Conservation (phyloP, 257 asterid species). For the Solanum chilense region DNA sequence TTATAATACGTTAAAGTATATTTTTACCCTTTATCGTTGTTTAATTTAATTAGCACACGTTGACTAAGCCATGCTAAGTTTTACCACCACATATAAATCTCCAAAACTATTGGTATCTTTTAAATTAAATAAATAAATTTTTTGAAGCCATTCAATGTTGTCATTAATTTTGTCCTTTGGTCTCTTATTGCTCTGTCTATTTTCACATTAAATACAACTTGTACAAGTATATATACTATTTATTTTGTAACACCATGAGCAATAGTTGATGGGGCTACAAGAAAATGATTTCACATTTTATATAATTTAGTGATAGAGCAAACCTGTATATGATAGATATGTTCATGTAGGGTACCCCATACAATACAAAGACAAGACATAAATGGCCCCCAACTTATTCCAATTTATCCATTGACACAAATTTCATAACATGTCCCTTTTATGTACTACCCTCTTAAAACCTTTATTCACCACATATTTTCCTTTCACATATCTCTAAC, state of each 20-base stretch:
- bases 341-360: neutral
- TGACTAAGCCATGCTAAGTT: neutral
- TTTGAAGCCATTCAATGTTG: neutral
- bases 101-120: neutral
- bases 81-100: neutral
- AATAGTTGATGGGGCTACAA: neutral
- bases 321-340: neutral
- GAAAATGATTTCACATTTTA: neutral
- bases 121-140: accelerated
- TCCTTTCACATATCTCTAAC: constrained; percentile 13
- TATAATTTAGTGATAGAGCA: neutral
- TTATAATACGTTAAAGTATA: too few species aligned
- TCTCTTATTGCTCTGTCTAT: neutral
- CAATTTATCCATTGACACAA: constrained; percentile 16
- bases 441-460: constrained; percentile 13
- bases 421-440: constrained; percentile 37
- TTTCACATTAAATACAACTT: neutral
- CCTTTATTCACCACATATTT: constrained; percentile 32
- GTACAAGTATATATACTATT: neutral
- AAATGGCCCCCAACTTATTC: constrained; percentile 23
- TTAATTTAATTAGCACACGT: neutral
- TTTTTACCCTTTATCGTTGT: neutral
- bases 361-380: constrained; percentile 4
- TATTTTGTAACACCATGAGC: neutral
- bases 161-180: constrained; percentile 13